Conservation (phyloP, 768 basidiomycete genomes). For the Tricholomella constricta region DNA sequence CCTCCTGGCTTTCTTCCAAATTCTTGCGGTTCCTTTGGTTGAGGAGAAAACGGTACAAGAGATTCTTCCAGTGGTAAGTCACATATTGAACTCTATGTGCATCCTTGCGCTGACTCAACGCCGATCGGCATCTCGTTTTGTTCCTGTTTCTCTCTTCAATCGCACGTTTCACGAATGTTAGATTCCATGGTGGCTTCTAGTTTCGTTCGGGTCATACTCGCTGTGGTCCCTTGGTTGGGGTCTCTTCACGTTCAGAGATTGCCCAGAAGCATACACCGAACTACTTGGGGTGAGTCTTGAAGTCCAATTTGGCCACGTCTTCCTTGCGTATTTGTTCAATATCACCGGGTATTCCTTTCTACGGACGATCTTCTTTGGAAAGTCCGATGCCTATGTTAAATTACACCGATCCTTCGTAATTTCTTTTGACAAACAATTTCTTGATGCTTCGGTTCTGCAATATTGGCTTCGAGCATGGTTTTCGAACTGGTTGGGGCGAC, state of each 20-base stretch:
- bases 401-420: not conserved
- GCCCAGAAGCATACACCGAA: conserved; percentile 78
- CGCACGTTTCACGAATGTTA: conserved; percentile 24
- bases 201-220: conserved; percentile 79
- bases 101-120: not conserved
- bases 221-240: conserved; percentile 79
- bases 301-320: conserved; percentile 1
- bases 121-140: no score
- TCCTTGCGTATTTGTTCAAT: not conserved
- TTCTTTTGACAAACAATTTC: no score
- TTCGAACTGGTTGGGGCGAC: not conserved
- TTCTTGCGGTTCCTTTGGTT: conserved; percentile 57
- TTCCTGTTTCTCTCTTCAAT: not conserved
- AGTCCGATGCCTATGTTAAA: not conserved
- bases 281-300: conserved; percentile 54
- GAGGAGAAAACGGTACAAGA: conserved; percentile 45
- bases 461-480: not conserved
- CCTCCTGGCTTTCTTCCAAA: conserved; percentile 55
- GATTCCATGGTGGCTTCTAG: conserved; percentile 84
- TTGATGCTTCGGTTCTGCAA: not conserved
- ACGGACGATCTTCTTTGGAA: not conserved
- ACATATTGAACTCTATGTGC: not conserved
- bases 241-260: conserved; percentile 71
- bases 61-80: conserved; percentile 62
- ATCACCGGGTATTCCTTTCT: not conserved